These are phyloP conservation scores for Nitzschia inconspicua DNA, from an alignment of 108 stramenopile species.

Conservation along the genomic window DNA sequence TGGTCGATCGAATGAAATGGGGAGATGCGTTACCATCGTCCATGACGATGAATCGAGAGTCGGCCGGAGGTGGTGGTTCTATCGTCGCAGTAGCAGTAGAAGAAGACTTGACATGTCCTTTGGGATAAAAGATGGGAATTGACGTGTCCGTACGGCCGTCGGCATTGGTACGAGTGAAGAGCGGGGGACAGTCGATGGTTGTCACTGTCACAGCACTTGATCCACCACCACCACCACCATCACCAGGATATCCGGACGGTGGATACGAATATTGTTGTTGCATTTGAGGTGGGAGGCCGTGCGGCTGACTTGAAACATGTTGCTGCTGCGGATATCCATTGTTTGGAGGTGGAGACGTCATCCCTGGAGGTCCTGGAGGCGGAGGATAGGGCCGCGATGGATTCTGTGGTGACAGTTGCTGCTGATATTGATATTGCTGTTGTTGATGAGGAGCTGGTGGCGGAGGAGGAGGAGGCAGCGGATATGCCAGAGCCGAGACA, in stretches of 20 bases:
- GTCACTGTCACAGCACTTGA: background rate
- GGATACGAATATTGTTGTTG: background rate
- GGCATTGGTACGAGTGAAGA: conserved; percentile 10
- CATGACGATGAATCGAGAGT: conserved; percentile 45
- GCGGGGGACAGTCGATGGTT: conserved; percentile 1
- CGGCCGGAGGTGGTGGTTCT: conserved; percentile 50
- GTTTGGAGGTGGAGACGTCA: background rate
- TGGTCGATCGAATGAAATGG: conserved; percentile 47
- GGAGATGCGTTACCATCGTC: conserved; percentile 72
- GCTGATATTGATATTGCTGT: conserved; percentile 9
- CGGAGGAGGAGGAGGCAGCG: background rate
- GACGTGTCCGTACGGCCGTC: conserved; percentile 2
- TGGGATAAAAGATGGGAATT: conserved; percentile 19
- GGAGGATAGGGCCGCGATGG: conserved; percentile 4
- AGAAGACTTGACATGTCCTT: conserved; percentile 11
- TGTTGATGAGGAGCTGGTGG: background rate
- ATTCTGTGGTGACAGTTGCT: background rate
- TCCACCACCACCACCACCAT: background rate
- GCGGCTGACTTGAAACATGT: background rate
- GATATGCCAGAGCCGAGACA: background rate
- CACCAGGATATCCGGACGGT: background rate
- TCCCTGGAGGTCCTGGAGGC: background rate
- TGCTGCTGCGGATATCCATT: background rate
- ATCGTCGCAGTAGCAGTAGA: background rate
- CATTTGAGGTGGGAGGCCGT: background rate